These are phyloP conservation scores for Cryptococcus maquisensis DNA, from an alignment of 1,284 basidiomycete genomes.

Conservation along the genomic window DNA sequence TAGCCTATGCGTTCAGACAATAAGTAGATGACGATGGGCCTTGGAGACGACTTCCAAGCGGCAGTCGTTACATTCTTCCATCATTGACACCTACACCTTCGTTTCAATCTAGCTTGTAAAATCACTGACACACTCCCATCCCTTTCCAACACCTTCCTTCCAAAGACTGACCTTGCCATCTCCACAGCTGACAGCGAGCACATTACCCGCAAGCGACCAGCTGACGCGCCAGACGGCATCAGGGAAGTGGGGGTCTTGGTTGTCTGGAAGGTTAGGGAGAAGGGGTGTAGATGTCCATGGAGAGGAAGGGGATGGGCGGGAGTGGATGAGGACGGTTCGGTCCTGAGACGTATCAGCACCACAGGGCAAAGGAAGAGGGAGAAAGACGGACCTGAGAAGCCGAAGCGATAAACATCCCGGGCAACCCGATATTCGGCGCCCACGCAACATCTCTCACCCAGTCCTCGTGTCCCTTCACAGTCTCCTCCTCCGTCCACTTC, in stretches of 20 bases:
- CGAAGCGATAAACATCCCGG: constrained; percentile 90
- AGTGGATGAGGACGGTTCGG: constrained; percentile 91
- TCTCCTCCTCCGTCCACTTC: constrained; percentile 85
- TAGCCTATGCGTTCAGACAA: no score
- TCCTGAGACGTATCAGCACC: constrained; percentile 54
- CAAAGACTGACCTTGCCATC: constrained; percentile 97
- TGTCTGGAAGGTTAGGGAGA: constrained; percentile 59
- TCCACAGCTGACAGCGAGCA: constrained; percentile 93
- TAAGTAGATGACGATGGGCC: not conserved
- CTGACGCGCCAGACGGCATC: constrained; percentile 96
- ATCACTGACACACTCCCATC: constrained; percentile 95
- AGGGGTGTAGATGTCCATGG: constrained; percentile 83
- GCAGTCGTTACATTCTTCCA: not conserved
- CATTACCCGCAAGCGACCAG: constrained; percentile 94
- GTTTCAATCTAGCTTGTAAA: constrained; percentile 65
- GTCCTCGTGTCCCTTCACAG: constrained; percentile 83
- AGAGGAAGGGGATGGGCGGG: constrained; percentile 70
- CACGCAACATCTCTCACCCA: constrained; percentile 98
- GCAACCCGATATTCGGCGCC: constrained; percentile 94
- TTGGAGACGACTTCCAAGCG: not conserved
- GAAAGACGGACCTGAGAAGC: constrained; percentile 69
- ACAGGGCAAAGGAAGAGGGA: not conserved
- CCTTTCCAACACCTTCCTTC: constrained; percentile 96
- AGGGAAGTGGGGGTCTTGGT: constrained; percentile 69
- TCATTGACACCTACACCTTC: not conserved